Evolutionary conservation across 2,329 filamentous ascomycete genomes (phyloP).

Genomic region (Cryphonectria japonica): DNA sequence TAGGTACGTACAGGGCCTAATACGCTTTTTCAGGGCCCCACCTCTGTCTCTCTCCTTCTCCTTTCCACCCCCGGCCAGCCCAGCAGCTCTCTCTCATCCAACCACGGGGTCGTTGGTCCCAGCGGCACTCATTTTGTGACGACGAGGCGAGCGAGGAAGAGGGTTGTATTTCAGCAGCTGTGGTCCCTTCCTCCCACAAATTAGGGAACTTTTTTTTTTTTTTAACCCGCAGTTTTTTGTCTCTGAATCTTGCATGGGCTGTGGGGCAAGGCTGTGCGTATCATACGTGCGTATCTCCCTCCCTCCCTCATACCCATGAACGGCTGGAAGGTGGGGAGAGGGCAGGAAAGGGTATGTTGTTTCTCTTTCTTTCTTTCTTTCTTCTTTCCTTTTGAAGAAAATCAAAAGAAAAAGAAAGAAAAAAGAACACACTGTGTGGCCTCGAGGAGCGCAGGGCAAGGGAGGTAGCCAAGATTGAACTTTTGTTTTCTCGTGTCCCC

Average conservation of each 20-base stretch:
- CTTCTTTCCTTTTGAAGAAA: neutral
- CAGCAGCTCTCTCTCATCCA: too few species aligned
- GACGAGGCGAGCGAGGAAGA: too few species aligned
- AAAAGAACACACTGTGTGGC: too few species aligned
- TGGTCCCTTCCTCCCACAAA: neutral
- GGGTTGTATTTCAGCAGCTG: conserved; percentile 1
- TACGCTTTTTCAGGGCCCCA: neutral
- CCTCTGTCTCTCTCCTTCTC: neutral
- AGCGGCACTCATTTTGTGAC: too few species aligned
- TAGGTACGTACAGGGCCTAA: too few species aligned
- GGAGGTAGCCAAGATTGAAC: neutral
- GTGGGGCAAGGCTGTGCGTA: neutral
- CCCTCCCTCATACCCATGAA: neutral
- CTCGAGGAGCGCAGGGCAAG: too few species aligned
- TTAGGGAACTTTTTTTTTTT: too few species aligned
- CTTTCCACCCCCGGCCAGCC: too few species aligned
- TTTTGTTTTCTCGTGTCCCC: neutral
- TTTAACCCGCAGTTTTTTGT: too few species aligned
- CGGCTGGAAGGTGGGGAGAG: neutral
- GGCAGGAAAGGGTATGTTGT: too few species aligned
- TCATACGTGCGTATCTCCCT: neutral
- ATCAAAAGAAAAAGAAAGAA: too few species aligned
- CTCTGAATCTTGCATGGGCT: neutral
- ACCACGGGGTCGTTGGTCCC: too few species aligned
- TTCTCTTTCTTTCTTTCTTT: neutral